Conservation (phyloP, 306 rosid genomes). For the cucumber (Cucumis sativus) region DNA sequence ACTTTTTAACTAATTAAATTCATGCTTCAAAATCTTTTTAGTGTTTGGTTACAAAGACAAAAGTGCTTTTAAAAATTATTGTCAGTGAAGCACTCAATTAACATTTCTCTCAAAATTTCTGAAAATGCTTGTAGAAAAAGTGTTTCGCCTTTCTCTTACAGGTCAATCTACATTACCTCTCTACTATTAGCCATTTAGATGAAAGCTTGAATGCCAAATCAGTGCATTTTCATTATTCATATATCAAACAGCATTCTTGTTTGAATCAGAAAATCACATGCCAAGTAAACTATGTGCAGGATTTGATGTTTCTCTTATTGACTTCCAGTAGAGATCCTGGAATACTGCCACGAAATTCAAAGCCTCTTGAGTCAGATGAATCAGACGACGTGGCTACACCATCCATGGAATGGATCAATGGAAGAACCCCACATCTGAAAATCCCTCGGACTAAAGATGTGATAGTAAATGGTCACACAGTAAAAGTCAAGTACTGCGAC, state of each 20-base stretch:
- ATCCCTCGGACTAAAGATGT: slow-evolving; percentile 84
- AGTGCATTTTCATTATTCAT: slow-evolving; percentile 1
- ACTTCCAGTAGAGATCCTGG: slow-evolving; percentile 96
- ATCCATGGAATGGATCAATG: slow-evolving; percentile 96
- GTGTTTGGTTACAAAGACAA: not conserved
- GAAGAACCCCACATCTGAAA: slow-evolving; percentile 69
- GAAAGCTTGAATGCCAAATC: not conserved
- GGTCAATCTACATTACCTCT: not conserved
- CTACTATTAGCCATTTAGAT: not conserved
- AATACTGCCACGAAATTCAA: slow-evolving; percentile 72
- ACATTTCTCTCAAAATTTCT: not conserved
- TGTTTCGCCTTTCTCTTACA: not conserved
- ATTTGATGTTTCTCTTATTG: slow-evolving; percentile 60
- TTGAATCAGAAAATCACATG: slow-evolving; percentile 21
- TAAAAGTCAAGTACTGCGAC: slow-evolving; percentile 92
- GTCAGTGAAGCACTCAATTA: not conserved
- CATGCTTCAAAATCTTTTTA: not conserved
- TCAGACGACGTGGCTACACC: slow-evolving; percentile 44
- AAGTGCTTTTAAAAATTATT: not conserved
- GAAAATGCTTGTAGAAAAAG: not conserved
- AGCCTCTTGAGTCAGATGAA: slow-evolving; percentile 73
- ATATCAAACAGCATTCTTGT: not conserved
- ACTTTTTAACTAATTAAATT: not conserved
- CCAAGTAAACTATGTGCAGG: slow-evolving; percentile 44
- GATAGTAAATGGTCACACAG: slow-evolving; percentile 51